Base-by-base conservation (phyloP, 2,329 filamentous ascomycete genomes). In the Fonsecaea monophora region DNA sequence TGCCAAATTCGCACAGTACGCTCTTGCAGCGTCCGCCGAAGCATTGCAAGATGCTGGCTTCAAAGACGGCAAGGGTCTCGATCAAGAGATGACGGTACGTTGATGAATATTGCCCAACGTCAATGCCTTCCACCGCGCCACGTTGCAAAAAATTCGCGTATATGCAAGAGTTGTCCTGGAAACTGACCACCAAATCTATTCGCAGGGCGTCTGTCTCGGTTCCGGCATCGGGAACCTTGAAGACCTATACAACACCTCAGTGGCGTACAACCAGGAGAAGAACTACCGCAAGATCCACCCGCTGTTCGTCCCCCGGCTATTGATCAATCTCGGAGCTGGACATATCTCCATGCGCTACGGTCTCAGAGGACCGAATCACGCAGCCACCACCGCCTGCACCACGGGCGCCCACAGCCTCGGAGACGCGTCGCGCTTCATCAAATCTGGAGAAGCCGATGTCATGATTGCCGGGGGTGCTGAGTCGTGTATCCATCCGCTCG, bases 401-500 rank as follows among this genome's bases (percentile, higher is more conserved):
- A 99, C 95, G 0, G 95, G 95, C 10, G 92, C 94, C 0, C 95
- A 99, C 80, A 93, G 94, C 1, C 89, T 99, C 58, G 95, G 94
- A 18, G 95, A 99, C 77, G 95, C 95, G 5, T 89, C 91, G n/a
- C 88, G 94, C 18, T 92, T 97, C 76, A 94, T 99, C 68, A 87
- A 90, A n/a, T 89, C 89, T 75, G 94, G 93, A 6, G 94, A 98
- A 76, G 94, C 94, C 54, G 86, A 97, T 77, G 90, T 98, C 62
- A 98, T 99, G 93, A 81, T 99, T 8, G 93, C 95, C n/a, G 95
- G 95, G 50, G 94, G 94, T 34, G 88, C 94, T 8, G 95, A 99
- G 79, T 93, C 94, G 0, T 99, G 95, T 77, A 94, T 99, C 64
- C 94, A 99, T 76, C 95, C 95, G 9, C 84, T 99, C 53, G 92